Conservation (phyloP, 2,329 filamentous ascomycete genomes). For the Myriosclerotinia curreyana region DNA sequence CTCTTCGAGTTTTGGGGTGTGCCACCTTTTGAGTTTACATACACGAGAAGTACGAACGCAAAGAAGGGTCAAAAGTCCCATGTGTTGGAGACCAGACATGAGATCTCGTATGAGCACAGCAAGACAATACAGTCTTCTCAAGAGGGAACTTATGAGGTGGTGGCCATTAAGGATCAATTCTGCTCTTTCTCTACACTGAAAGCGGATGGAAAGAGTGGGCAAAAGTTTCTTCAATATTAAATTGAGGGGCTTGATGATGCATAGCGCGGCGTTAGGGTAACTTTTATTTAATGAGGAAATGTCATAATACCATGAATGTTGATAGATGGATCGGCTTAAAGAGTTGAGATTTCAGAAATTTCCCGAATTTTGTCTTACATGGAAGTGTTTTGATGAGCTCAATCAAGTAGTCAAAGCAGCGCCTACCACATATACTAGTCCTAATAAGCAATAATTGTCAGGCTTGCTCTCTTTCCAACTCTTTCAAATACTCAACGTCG, state of each 20-base stretch:
- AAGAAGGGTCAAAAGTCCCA: slow-evolving; percentile 70
- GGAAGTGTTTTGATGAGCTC: neutral
- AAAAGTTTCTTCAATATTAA: slow-evolving; percentile 39
- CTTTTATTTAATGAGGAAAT: slow-evolving; percentile 14
- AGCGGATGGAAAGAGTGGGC: slow-evolving; percentile 48
- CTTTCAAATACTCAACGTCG: slow-evolving; percentile 32
- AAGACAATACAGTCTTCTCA: slow-evolving; percentile 83
- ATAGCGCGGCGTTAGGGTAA: slow-evolving; percentile 39
- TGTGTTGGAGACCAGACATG: slow-evolving; percentile 87
- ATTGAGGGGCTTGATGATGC: slow-evolving; percentile 26
- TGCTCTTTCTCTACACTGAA: slow-evolving; percentile 82
- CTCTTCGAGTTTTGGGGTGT: slow-evolving; percentile 93
- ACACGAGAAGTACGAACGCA: slow-evolving; percentile 87
- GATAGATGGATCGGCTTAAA: slow-evolving; percentile 1
- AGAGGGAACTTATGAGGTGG: slow-evolving; percentile 96
- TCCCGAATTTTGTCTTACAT: slow-evolving; percentile 4
- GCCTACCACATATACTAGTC: slow-evolving; percentile 9
- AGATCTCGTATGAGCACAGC: slow-evolving; percentile 75
- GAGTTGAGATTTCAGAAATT: slow-evolving; percentile 6
- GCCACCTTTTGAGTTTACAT: slow-evolving; percentile 96
- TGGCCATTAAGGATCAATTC: slow-evolving; percentile 89
- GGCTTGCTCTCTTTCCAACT: slow-evolving; percentile 29
- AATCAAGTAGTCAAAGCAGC: neutral
- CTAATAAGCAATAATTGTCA: slow-evolving; percentile 4
- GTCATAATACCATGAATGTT: slow-evolving; percentile 5